Conservation (phyloP, 345 rosid species). For the Mallotus nudiflorus region DNA sequence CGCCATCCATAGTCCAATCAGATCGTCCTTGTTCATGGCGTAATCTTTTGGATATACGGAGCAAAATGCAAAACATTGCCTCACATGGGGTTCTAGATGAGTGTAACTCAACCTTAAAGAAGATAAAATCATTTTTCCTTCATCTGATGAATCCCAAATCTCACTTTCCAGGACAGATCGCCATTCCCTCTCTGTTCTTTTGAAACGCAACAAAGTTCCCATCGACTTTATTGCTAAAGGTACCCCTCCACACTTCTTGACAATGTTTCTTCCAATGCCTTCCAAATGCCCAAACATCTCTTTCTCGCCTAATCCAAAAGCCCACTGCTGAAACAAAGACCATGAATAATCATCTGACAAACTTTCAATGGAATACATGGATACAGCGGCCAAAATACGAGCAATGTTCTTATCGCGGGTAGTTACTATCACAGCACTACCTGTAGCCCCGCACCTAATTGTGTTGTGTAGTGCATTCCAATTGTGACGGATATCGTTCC, state of each 20-base stretch:
- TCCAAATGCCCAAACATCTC: background rate
- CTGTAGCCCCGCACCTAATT: background rate
- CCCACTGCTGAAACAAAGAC: conserved; percentile 5
- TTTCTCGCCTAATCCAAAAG: background rate
- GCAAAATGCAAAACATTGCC: conserved; percentile 13
- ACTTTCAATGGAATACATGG: background rate
- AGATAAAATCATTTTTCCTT: background rate
- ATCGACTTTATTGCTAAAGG: conserved; percentile 16
- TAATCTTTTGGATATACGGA: conserved; percentile 8
- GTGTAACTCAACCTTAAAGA: conserved; percentile 11
- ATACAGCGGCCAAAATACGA: background rate
- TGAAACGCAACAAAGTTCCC: conserved; percentile 17
- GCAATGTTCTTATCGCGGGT: background rate
- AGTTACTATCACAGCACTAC: background rate
- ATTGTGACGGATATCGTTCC: background rate
- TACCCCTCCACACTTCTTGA: conserved; percentile 17
- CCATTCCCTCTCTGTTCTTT: conserved; percentile 11
- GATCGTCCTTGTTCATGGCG: background rate
- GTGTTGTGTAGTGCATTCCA: background rate
- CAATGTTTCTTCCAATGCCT: conserved; percentile 12
- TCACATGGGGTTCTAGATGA: background rate
- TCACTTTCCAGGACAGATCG: conserved; percentile 9
- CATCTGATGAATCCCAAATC: conserved; percentile 15
- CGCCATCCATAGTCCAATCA: conserved; percentile 35
- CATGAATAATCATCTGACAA: conserved; percentile 17